Conservation (phyloP, 2,329 filamentous ascomycete genomes). For the Lasiodiplodia gonubiensis region DNA sequence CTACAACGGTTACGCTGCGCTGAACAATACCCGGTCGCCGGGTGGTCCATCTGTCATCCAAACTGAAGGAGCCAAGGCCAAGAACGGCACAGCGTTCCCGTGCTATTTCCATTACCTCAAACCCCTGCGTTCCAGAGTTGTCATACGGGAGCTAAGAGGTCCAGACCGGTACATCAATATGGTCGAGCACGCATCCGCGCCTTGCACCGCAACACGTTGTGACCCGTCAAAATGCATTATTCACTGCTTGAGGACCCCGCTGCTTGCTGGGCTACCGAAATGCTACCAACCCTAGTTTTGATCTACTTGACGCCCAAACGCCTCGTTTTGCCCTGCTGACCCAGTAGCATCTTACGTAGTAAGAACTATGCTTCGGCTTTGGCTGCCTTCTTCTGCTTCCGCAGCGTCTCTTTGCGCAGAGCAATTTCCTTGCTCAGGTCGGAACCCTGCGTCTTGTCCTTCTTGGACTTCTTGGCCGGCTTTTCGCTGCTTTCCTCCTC, state of each 20-base stretch:
- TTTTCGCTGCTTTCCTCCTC: slow-evolving; percentile 48
- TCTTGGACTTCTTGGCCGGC: slow-evolving; percentile 58
- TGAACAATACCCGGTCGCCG: neutral
- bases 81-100: slow-evolving; percentile 2
- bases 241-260: neutral
- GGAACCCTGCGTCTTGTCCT: slow-evolving; percentile 44
- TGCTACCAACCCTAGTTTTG: slow-evolving; percentile 1
- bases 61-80: slow-evolving; percentile 1
- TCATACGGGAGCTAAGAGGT: neutral
- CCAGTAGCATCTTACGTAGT: neutral
- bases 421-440: slow-evolving; percentile 33
- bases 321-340: slow-evolving; percentile 25
- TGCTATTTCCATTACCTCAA: slow-evolving; percentile 1
- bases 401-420: slow-evolving; percentile 55
- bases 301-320: slow-evolving; percentile 28
- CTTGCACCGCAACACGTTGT: neutral
- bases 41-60: slow-evolving; percentile 6
- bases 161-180: neutral
- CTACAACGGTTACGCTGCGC: slow-evolving; percentile 22
- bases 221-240: neutral
- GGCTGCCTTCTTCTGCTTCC: slow-evolving; percentile 56
- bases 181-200: too few relatives aligned
- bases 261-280: neutral
- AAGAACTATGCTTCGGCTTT: slow-evolving; percentile 17
- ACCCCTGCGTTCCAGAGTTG: neutral